Base-by-base conservation (phyloP, 2,329 filamentous ascomycete species). In the Sporothrix schenckii region DNA sequence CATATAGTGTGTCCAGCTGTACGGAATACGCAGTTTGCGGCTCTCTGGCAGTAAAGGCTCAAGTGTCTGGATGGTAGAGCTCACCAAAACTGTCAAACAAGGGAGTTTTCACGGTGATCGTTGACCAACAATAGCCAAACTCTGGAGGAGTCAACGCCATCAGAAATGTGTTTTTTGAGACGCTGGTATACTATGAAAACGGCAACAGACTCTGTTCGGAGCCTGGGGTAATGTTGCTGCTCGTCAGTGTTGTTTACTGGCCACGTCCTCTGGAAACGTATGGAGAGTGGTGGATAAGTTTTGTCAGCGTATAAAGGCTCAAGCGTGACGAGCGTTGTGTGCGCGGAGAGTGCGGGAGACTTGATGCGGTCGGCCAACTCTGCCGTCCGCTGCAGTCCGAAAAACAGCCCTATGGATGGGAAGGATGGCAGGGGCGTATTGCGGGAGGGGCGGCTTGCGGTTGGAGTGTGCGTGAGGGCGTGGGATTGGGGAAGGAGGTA, bases 391-490 rank as follows among this genome's bases (percentile, higher is more conserved):
- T 34, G 24, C 7, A n/a, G 61, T 34, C 44, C 11, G 11, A n/a
- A 13, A 47, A 49, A 63, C 61, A 66, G 61, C 61, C 61, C 61
- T 66, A 66, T 66, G 61, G 24, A 66, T 49, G 56, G 60, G 44
- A 65, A 47, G 44, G 41, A 61, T 61, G 58, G 60, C 21, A 39
- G 16, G 30, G 56, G 56, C 30, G 54, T 60, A 41, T 39, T 60
- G 54, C 19, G 34, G 41, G 54, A 60, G 54, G 54, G 56, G 56
- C n/a, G 34, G 56, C 39, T 60, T 60, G 30, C 56, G 56, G 34
- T 34, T 63, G 60, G 60, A 49, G 60, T n/a, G 60, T n/a, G 41
- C 34, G 56, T 61, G 56, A 61, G 56, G 44, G 34, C 39, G 34
- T 61, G 56, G 56, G 56, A 61, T 60, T 61, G 56, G 56, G 34